Conservation (phyloP, 2,329 filamentous ascomycete species). For the Alternaria atra region DNA sequence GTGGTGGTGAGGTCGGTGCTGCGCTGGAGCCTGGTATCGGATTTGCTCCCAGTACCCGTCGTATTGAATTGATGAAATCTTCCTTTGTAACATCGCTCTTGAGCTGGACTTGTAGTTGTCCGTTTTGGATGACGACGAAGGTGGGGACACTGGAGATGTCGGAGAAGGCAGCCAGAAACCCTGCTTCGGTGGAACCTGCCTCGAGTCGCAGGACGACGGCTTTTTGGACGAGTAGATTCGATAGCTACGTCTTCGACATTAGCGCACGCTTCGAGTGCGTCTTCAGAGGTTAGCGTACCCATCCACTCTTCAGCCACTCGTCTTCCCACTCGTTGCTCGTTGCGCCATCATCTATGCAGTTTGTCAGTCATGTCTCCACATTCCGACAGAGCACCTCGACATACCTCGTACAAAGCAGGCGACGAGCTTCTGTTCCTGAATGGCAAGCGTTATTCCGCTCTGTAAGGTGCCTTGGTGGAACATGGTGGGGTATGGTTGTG, state of each 20-base stretch:
- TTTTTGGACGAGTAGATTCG: constrained; percentile 65
- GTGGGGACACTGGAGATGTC: constrained; percentile 81
- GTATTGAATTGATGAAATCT: constrained; percentile 70
- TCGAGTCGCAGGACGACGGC: constrained; percentile 75
- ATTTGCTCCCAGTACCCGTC: constrained; percentile 47
- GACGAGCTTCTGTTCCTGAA: constrained; percentile 79
- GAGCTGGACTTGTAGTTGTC: constrained; percentile 79
- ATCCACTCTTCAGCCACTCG: constrained; percentile 65
- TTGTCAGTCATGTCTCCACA: constrained; percentile 21
- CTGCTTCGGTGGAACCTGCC: constrained; percentile 80
- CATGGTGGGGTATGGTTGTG: constrained; percentile 60
- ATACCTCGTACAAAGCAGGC: constrained; percentile 84
- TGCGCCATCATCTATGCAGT: constrained; percentile 68
- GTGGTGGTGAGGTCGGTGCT: constrained; percentile 20
- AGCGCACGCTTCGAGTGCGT: not conserved
- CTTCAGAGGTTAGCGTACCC: constrained; percentile 33
- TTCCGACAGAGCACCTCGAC: constrained; percentile 11
- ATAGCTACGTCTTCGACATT: constrained; percentile 38
- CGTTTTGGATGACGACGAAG: constrained; percentile 82
- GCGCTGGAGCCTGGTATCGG: constrained; percentile 37
- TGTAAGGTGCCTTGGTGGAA: constrained; percentile 85
- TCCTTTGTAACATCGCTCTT: constrained; percentile 69
- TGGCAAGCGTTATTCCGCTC: constrained; percentile 78
- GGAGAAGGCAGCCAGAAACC: constrained; percentile 82
- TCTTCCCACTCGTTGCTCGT: constrained; percentile 78